Percentiles rank a stretch among this genome's conserved stretches.
phyloP scores from a whole-genome alignment of 2,329 filamentous ascomycete species.

The Fusarium chaquense region DNA sequence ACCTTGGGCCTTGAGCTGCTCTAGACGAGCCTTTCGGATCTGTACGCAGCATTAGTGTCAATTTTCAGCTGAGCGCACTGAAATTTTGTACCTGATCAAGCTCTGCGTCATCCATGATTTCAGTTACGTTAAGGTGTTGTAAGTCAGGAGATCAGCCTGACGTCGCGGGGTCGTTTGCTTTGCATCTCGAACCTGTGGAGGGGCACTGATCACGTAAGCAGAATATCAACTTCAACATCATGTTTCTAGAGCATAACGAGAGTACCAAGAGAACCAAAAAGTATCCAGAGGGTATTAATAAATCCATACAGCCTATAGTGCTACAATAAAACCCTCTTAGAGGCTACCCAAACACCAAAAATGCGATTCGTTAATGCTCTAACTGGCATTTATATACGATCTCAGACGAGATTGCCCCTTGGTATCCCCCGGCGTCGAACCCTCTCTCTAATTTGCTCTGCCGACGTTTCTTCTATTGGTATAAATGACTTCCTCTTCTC shows the following conservation, averaged over 20 bases:
- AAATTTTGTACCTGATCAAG: slow-evolving; percentile 54
- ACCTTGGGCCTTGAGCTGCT: slow-evolving; percentile 86
- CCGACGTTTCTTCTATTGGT: slow-evolving; percentile 53
- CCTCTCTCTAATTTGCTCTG: slow-evolving; percentile 37
- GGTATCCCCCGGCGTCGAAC: neutral
- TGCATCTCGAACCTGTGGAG: slow-evolving; percentile 35
- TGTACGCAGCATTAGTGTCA: slow-evolving; percentile 53
- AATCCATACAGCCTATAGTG: neutral
- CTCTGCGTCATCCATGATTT: slow-evolving; percentile 59
- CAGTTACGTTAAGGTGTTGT: slow-evolving; percentile 19
- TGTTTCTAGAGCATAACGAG: neutral
- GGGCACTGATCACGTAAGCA: slow-evolving; percentile 44
- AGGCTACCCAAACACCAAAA: slow-evolving; percentile 18
- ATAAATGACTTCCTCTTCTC: slow-evolving; percentile 52
- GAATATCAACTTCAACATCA: neutral
- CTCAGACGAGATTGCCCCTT: neutral
- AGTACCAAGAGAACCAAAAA: no score
- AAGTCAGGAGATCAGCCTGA: slow-evolving; percentile 39
- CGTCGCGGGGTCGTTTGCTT: slow-evolving; percentile 36
- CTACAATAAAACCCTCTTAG: neutral
- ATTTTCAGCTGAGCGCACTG: no score
- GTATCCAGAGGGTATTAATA: neutral
- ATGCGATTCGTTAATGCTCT: slow-evolving; percentile 13
- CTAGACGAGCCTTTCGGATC: slow-evolving; percentile 92
- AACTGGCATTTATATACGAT: no score